Base-by-base conservation (phyloP, 2,329 filamentous ascomycete genomes). In the Xylaria arbuscula region DNA sequence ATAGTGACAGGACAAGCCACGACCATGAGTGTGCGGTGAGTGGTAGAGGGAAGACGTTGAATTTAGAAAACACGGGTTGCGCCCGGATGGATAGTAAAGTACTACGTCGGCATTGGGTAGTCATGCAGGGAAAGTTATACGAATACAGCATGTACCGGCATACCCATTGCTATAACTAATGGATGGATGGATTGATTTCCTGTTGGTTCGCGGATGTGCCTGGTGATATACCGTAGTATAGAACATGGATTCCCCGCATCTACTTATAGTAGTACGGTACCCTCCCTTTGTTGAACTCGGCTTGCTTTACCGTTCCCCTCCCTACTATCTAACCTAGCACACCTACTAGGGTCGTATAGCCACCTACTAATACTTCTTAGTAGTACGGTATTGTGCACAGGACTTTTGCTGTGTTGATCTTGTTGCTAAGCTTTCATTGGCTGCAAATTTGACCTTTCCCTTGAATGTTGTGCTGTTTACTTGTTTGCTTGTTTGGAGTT, bases 191-290 rank as follows among this genome's bases (percentile, higher is more conserved):
- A 63, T 45, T 28, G 36, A 53, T 28, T 42, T 62, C 64, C 32
- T 13, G 42, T 56, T 62, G 58, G 64, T 53, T 51, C n/a, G 59
- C 34, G 15, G n/a, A n/a, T 55, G 28, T 22, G 51, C 38, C 19
- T 22, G 28, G 17, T 32, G 4, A 45, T 45, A 45, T 17, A 17
- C 13, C 40, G 17, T 45, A 45, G 40, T 17, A 45, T 47, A 15
- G 50, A 61, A 62, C 64, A 66, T 66, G 68, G 68, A 58, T 70
- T 68, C 68, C 68, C 68, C 68, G 68, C 68, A 70, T 66, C 64
- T 36, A 51, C 17, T 2, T 36, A 28, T 5, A 28, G 28, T 28
- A 28, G 28, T 5, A 3, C 2, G 28, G 28, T n/a, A 28, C 28
- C 28, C 28, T 28, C 28, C 28, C 28, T 28, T 28, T 28, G 28